Evolutionary conservation across 208 protist genomes (phyloP).

Genomic region (Entamoeba moshkovskii): DNA sequence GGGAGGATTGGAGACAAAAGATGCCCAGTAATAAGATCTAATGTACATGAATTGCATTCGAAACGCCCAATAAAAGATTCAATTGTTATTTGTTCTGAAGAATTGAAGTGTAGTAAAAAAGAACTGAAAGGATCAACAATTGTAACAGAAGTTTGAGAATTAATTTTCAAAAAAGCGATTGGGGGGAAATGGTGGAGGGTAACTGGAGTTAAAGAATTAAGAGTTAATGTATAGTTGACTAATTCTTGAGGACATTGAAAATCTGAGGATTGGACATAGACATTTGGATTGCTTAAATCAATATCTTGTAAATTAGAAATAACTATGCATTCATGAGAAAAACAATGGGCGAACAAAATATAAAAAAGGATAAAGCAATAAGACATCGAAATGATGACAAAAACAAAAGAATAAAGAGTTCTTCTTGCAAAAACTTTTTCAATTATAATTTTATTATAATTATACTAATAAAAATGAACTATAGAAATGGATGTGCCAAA

Average conservation of each 20-base stretch:
- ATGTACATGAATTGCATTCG: background rate
- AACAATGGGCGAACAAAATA: too few species aligned
- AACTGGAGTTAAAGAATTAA: background rate
- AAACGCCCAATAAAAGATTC: background rate
- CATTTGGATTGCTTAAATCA: background rate
- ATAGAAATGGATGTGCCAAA: too few species aligned
- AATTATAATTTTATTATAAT: too few species aligned
- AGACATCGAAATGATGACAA: too few species aligned
- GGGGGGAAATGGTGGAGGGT: background rate
- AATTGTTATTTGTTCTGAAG: background rate
- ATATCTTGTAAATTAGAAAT: too few species aligned
- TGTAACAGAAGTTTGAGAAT: background rate
- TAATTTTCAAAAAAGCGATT: background rate
- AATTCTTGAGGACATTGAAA: background rate
- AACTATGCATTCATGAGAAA: too few species aligned
- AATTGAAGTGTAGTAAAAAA: background rate
- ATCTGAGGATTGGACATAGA: background rate
- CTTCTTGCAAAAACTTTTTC: too few species aligned
- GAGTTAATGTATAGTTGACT: background rate
- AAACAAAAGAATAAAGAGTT: too few species aligned
- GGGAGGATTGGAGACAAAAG: background rate
- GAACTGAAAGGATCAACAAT: background rate
- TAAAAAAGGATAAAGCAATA: too few species aligned
- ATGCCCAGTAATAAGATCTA: background rate
- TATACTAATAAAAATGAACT: too few species aligned